phyloP scores from a whole-genome alignment of 2,329 filamentous ascomycete species.

The Colletotrichum orchidophilum region DNA sequence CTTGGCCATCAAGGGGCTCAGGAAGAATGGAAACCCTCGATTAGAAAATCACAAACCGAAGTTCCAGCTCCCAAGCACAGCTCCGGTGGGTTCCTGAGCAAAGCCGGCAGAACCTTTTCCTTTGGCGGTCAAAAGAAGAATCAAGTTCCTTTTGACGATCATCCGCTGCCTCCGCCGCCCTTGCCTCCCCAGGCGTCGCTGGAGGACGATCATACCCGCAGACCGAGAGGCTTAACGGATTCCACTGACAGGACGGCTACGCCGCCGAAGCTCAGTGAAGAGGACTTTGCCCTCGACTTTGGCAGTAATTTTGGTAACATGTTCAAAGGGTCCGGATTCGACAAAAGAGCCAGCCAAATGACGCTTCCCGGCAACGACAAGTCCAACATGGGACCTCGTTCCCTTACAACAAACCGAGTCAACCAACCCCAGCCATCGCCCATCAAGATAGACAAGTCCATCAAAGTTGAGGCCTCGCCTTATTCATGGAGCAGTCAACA shows the following conservation, averaged over 20 bases:
- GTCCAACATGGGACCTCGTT: conserved; percentile 46
- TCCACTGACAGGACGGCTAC: conserved; percentile 65
- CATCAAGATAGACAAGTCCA: conserved; percentile 56
- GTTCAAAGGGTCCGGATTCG: conserved; percentile 57
- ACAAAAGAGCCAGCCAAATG: conserved; percentile 62
- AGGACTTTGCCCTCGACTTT: conserved; percentile 59
- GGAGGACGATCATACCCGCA: conserved; percentile 42
- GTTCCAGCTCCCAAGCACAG: conserved; percentile 57
- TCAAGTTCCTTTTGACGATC: conserved; percentile 47
- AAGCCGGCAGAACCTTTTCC: conserved; percentile 67
- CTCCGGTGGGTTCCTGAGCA: conserved; percentile 59
- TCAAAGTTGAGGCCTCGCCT: conserved; percentile 55
- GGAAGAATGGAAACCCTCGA: conserved; percentile 50
- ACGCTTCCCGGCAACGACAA: conserved; percentile 53
- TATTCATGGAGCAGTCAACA: conserved; percentile 62
- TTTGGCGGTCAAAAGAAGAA: conserved; percentile 67
- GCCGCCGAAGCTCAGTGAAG: conserved; percentile 55
- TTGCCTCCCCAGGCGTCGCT: conserved; percentile 44
- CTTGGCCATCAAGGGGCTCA: conserved; percentile 45
- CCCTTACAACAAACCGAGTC: conserved; percentile 56
- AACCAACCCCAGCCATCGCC: conserved; percentile 55
- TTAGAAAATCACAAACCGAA: conserved; percentile 51
- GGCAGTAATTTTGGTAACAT: conserved; percentile 68
- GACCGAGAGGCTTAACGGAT: conserved; percentile 61
- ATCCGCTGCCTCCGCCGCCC: conserved; percentile 47